Evolutionary conservation across 306 rosid genomes (phyloP), one percentile per base, ranked within the genome.

Genomic region (Vachellia collinsii): DNA sequence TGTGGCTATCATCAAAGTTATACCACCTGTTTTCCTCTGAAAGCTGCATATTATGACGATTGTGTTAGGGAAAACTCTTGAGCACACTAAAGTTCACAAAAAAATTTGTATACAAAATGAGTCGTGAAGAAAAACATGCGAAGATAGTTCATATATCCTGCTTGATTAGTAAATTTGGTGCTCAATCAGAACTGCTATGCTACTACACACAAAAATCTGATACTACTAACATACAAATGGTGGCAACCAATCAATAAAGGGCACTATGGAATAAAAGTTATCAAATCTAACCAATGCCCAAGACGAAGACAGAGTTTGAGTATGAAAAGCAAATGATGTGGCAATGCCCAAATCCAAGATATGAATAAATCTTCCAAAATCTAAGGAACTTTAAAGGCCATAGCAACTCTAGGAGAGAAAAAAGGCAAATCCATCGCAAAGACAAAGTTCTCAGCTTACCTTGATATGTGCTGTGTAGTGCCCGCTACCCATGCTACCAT

Each of bases 401-500:
- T 46, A 36, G 37, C 58, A 37, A 46, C 72, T 77, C 16, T 9
- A 29, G 38, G 34, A n/a, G 73, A 3, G 54, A 68, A 69, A 75
- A 54, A 3, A 68, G 19, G 1, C 36, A 56, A 67, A 81, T 69
- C 63, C 66, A 61, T 63, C 53, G 36, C 12, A 41, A 78, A 20
- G 25, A 73, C 17, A n/a, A 77, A 66, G 41, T 82, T 72, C 53
- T 50, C 70, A 67, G 79, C 85, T 79, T 83, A 93, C 99, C 98
- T 93, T 95, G 77, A 95, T 95, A 87, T 93, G 92, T 63, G 99
- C 98, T 79, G 98, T 95, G 86, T 95, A 95, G 80, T 95, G 99
- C 34, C 99, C 99, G 75, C 99, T 91, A 77, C 99, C 99, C 99
- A 95, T 93, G 75, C 97, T 88, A n/a, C 99, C 99, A 84, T 91